A percentile compares a stretch with the other conserved stretches of the same genome.
phyloP scores from a whole-genome alignment of 2,329 filamentous ascomycete species.

The Dendryphion nanum region DNA sequence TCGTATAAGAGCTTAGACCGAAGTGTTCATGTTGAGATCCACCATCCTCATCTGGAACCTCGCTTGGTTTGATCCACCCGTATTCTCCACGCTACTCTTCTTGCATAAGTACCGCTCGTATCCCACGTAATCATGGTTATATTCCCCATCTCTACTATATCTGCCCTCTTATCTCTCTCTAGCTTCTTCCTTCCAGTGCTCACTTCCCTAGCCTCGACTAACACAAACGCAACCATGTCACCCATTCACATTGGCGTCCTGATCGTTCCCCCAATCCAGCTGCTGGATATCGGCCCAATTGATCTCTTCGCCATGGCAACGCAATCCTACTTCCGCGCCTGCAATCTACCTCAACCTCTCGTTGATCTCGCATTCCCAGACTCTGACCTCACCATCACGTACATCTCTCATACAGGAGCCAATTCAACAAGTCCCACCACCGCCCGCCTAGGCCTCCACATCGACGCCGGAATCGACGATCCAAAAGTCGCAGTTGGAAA shows the following conservation, averaged over 20 bases:
- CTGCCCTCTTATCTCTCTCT: not conserved
- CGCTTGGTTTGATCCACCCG: too few relatives aligned
- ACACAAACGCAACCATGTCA: conserved; percentile 1
- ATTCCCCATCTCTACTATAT: too few relatives aligned
- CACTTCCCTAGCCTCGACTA: conserved; percentile 1
- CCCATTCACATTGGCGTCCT: conserved; percentile 37
- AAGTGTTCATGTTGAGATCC: too few relatives aligned
- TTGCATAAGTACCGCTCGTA: too few relatives aligned
- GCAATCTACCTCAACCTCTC: conserved; percentile 31
- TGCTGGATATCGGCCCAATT: conserved; percentile 39
- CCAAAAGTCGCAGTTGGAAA: conserved; percentile 32
- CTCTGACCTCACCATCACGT: conserved; percentile 22
- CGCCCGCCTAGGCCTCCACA: conserved; percentile 23
- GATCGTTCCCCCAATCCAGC: conserved; percentile 35
- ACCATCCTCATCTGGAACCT: too few relatives aligned
- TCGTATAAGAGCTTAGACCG: too few relatives aligned
- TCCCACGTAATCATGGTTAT: too few relatives aligned
- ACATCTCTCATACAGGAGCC: conserved; percentile 24
- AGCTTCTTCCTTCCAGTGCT: not conserved
- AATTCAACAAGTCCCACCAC: conserved; percentile 17
- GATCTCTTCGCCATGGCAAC: conserved; percentile 41
- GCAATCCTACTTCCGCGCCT: conserved; percentile 26
- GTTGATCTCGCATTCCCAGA: conserved; percentile 19
- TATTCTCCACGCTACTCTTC: too few relatives aligned
- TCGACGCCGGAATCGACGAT: conserved; percentile 28